Base-by-base conservation (phyloP, 2,329 filamentous ascomycete genomes). In the Penicillium digitatum region DNA sequence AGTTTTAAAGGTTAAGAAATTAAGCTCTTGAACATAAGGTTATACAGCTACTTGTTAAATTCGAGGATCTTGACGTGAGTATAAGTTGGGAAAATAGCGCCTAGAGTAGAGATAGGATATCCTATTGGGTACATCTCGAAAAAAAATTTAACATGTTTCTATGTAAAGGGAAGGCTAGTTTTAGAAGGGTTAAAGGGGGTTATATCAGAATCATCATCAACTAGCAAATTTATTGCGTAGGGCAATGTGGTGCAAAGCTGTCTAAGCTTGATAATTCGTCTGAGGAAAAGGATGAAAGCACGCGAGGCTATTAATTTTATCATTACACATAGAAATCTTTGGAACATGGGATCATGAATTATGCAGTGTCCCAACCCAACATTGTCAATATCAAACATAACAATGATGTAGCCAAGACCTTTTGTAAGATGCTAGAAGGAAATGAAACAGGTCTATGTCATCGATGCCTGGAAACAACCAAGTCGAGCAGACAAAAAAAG, bases 361-460 rank as follows among this genome's bases (percentile, higher is more conserved):
- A 58, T 57, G 45, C 42, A 24, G 22, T 20, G 18, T 18, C 42
- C 48, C 16, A 31, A 34, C 42, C 35, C 37, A 48, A 34, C 20
- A 50, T 55, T 51, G 32, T 39, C 50, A 57, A 56, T 38, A 52
- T 37, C 37, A 22, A 55, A 37, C 43, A 38, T 22, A 51, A 43
- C 44, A 32, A 45, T 31, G 24, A 49, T 32, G 54, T 43, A 38
- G 48, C 47, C 44, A 54, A 52, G 54, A 53, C 53, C 45, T 60
- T 65, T 64, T 57, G 56, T 58, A 62, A 48, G 39, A 62, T 62
- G 59, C 59, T 45, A 63, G 40, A 50, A 52, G 38, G 38, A 63
- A 45, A 38, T 58, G 45, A 52, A 48, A 55, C 48, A 58, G 49
- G 58, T 69, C 65, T 70, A 66, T 70, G 57, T 52, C 58, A 57